A percentile compares a stretch with the other conserved stretches of the same genome.
These are phyloP conservation scores for Epichloe baconii DNA, from an alignment of 2,329 filamentous ascomycete genomes.

Conservation along the genomic window DNA sequence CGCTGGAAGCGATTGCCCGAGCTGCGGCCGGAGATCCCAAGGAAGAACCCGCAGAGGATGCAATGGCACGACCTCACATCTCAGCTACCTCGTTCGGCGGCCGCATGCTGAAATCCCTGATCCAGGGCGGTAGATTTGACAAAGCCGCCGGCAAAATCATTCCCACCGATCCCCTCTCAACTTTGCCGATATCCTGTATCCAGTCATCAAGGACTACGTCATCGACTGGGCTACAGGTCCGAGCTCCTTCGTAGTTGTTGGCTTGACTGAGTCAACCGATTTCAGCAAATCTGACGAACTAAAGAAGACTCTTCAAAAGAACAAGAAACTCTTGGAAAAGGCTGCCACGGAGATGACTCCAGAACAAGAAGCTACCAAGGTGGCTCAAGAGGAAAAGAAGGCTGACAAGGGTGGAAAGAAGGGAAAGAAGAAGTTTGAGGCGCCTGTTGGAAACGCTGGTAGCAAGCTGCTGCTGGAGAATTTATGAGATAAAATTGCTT, in stretches of 20 bases:
- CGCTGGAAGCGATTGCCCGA: conserved; percentile 56
- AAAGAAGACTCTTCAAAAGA: conserved; percentile 56
- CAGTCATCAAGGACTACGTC: conserved; percentile 60
- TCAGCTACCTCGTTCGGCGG: conserved; percentile 52
- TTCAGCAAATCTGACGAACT: conserved; percentile 57
- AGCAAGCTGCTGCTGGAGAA: conserved; percentile 48
- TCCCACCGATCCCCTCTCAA: conserved; percentile 62
- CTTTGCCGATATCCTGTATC: conserved; percentile 74
- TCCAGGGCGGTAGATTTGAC: conserved; percentile 81
- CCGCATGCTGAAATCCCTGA: conserved; percentile 80
- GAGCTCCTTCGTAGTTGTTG: conserved; percentile 77
- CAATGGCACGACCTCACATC: conserved; percentile 37
- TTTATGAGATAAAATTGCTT: conserved; percentile 25
- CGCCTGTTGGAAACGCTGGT: conserved; percentile 46
- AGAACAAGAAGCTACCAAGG: conserved; percentile 38
- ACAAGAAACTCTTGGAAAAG: conserved; percentile 56
- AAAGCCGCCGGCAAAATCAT: conserved; percentile 56
- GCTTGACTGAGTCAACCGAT: conserved; percentile 60
- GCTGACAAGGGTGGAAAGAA: conserved; percentile 29
- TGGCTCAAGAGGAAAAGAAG: conserved; percentile 32
- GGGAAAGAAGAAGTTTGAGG: conserved; percentile 29
- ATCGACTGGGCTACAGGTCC: conserved; percentile 76
- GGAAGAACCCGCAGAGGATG: conserved; percentile 26
- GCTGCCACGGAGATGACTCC: conserved; percentile 47
- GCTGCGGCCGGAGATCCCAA: conserved; percentile 45